Evolutionary conservation across 164 flowering plant genomes (phyloP), one percentile per base, ranked within the genome.

Genomic region (Brasenia schreberi): DNA sequence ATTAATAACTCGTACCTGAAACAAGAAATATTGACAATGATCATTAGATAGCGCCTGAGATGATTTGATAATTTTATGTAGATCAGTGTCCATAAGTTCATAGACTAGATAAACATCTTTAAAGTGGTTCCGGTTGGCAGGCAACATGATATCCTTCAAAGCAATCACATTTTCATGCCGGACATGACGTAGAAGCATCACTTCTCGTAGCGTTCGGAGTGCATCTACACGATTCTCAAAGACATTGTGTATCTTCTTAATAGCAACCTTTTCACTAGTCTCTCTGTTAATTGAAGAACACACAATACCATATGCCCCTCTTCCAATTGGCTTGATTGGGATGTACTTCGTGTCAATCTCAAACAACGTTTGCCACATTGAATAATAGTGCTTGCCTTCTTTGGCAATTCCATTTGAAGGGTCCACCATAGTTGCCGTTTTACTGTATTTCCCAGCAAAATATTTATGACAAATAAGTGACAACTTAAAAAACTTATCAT

Each of bases 41-140:
- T 92, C 98, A 79, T 88, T 90, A 3, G 83, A 65, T 45, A 92
- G 91, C 5, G 87, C 69, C 69, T 92, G 98, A 59, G 95, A 82
- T 39, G 98, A 92, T 79, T 88, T 92, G 61, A 92, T 85, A 71
- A 92, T 92, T 73, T 92, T 95, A 77, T 92, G 94, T 67, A 92
- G 72, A 83, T 92, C 98, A 0, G 98, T 89, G 74, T 92, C 98
- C 98, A 92, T 92, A 65, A 92, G 87, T 74, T 92, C 98, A 72
- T 92, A 92, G 61, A 92, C 98, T 73, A 92, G 66, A 78, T 92
- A 92, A 4, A 92, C 95, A 76, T 92, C 98, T 72, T 85, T 90
- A 79, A 89, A 90, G 69, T 83, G 84, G 65, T 68, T 83, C 77
- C 78, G 78, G 3, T 88, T 87, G 43, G 76, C 74, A 27, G 96